These are phyloP conservation scores for Ophiocytium majus DNA, from an alignment of 352 stramenopile species.

Conservation along the genomic window DNA sequence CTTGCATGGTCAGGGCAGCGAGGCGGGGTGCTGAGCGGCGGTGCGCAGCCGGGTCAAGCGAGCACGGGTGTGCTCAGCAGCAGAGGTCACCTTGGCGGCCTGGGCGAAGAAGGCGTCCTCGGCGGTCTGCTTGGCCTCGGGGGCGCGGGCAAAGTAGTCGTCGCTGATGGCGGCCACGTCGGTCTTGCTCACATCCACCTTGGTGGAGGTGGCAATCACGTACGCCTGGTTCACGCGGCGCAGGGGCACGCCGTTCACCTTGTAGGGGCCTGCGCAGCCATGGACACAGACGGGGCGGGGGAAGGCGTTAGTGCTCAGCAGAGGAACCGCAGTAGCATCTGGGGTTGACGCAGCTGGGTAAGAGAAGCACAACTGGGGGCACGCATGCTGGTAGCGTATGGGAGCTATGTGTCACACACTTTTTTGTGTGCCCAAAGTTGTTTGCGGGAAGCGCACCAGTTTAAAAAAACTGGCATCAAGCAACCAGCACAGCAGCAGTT, in stretches of 20 bases:
- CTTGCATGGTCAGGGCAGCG: too few relatives aligned
- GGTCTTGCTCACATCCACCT: slow-evolving; percentile 87
- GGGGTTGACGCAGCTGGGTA: too few relatives aligned
- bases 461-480: too few relatives aligned
- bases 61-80: too few relatives aligned
- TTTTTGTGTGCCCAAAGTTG: too few relatives aligned
- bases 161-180: slow-evolving; percentile 84
- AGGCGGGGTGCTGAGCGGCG: too few relatives aligned
- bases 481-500: too few relatives aligned
- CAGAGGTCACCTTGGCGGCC: slow-evolving; percentile 62
- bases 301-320: not conserved
- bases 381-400: too few relatives aligned
- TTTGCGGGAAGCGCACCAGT: too few relatives aligned
- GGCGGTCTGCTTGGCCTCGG: slow-evolving; percentile 80
- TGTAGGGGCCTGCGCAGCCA: slow-evolving; percentile 97
- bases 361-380: too few relatives aligned
- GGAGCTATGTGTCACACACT: too few relatives aligned
- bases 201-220: slow-evolving; percentile 97
- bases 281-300: not conserved
- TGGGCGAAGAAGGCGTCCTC: slow-evolving; percentile 97
- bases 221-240: slow-evolving; percentile 97
- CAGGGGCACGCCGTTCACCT: slow-evolving; percentile 97
- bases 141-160: slow-evolving; percentile 93
- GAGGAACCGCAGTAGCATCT: not conserved
- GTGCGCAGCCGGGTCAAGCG: too few relatives aligned